phyloP scores from a whole-genome alignment of 768 basidiomycete species.

The Aureoboletus auriporus region DNA sequence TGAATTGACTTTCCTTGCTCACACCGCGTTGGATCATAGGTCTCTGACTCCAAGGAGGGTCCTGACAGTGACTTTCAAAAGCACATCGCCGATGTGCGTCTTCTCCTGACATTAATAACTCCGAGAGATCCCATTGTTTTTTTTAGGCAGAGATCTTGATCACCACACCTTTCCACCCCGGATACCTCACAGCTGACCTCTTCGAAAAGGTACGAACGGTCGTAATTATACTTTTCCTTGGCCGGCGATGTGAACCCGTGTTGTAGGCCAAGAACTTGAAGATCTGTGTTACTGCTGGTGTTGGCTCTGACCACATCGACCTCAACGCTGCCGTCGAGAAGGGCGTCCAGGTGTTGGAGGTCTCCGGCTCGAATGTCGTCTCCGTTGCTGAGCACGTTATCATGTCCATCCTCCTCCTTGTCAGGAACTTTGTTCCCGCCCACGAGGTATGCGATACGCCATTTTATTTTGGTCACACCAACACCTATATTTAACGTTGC shows the following conservation, averaged over 20 bases:
- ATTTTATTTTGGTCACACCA: neutral
- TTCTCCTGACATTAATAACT: neutral
- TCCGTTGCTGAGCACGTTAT: constrained; percentile 88
- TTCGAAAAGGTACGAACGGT: constrained; percentile 48
- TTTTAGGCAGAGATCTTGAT: constrained; percentile 66
- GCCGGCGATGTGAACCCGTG: neutral
- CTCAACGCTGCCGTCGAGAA: constrained; percentile 80
- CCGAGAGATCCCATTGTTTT: constrained; percentile 10
- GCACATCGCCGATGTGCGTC: constrained; percentile 69
- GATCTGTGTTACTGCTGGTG: constrained; percentile 83
- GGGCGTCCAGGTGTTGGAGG: constrained; percentile 77
- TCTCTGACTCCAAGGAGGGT: constrained; percentile 78
- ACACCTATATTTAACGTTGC: neutral
- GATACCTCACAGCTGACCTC: constrained; percentile 70
- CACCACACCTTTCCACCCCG: constrained; percentile 83
- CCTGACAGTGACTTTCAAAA: constrained; percentile 76
- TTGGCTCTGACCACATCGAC: constrained; percentile 87
- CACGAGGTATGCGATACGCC: constrained; percentile 53
- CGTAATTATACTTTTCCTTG: neutral
- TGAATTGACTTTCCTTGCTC: neutral
- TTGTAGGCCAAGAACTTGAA: constrained; percentile 80
- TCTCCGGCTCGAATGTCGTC: constrained; percentile 87
- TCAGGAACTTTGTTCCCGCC: constrained; percentile 83
- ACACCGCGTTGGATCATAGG: constrained; percentile 35
- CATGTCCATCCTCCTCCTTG: constrained; percentile 86